Percentiles rank a stretch among this genome's conserved stretches.
phyloP scores from a whole-genome alignment of 2,329 filamentous ascomycete species.

The Ophiostoma triangulosporum region DNA sequence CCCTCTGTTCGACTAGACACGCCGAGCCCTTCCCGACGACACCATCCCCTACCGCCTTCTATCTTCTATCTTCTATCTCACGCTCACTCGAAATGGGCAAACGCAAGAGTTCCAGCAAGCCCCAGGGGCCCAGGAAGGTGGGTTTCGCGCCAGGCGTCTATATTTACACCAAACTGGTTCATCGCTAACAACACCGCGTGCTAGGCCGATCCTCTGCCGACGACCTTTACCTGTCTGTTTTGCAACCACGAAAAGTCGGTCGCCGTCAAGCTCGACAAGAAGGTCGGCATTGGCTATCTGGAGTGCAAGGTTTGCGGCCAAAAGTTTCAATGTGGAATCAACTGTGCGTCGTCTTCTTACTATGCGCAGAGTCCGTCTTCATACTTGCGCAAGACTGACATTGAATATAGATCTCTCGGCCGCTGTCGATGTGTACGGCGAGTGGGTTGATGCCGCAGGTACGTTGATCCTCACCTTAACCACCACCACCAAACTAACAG shows the following conservation, averaged over 20 bases:
- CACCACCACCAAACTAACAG: not conserved
- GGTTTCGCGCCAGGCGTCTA: slow-evolving; percentile 11
- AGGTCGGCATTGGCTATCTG: slow-evolving; percentile 70
- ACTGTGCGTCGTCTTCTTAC: slow-evolving; percentile 53
- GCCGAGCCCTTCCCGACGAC: not conserved
- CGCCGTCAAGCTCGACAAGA: slow-evolving; percentile 85
- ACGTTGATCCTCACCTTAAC: slow-evolving; percentile 14
- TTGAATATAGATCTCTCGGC: slow-evolving; percentile 70
- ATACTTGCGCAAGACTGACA: too few species aligned
- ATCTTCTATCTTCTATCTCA: not conserved
- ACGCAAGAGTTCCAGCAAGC: slow-evolving; percentile 78
- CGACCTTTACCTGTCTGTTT: slow-evolving; percentile 91
- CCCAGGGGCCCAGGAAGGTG: slow-evolving; percentile 72
- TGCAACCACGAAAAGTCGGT: slow-evolving; percentile 97
- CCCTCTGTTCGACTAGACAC: not conserved
- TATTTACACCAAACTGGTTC: not conserved
- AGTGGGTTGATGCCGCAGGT: slow-evolving; percentile 87
- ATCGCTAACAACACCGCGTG: not conserved
- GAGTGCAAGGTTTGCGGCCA: slow-evolving; percentile 90
- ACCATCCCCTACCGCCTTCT: not conserved
- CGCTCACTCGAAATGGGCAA: slow-evolving; percentile 52
- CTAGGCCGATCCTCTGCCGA: slow-evolving; percentile 58
- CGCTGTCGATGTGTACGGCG: slow-evolving; percentile 88
- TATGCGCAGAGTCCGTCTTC: too few species aligned
- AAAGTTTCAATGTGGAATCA: slow-evolving; percentile 82